These are phyloP conservation scores for Saccharomyces pastorianus DNA, from an alignment of 1,139 yeast species.

Conservation along the genomic window DNA sequence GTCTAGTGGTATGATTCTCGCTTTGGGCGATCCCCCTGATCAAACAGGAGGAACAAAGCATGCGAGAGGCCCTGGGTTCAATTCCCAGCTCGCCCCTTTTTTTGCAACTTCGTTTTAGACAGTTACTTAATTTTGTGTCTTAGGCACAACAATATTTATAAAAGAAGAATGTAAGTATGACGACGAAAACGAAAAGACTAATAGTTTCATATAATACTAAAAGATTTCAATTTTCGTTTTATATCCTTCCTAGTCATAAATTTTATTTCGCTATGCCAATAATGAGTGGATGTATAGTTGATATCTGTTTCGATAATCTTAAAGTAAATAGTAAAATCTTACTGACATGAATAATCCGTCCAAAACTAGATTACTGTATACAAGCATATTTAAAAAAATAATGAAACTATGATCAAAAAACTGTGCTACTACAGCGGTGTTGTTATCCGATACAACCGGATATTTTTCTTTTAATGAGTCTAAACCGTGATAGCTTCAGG, in stretches of 20 bases:
- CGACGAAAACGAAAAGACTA: background rate
- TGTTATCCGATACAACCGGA: background rate
- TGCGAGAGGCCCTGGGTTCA: slow-evolving; percentile 9
- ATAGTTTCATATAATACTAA: too few species aligned
- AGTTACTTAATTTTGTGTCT: too few species aligned
- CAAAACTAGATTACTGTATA: too few species aligned
- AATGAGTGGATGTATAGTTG: background rate
- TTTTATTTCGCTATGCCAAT: background rate
- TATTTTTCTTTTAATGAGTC: background rate
- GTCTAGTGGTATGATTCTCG: slow-evolving; percentile 8
- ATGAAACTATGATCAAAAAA: background rate
- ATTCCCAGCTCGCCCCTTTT: slow-evolving; percentile 9
- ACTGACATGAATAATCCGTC: background rate
- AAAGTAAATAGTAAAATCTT: background rate
- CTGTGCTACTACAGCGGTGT: background rate
- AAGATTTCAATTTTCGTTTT: background rate
- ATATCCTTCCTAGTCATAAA: background rate
- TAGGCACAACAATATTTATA: too few species aligned
- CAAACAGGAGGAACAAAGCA: slow-evolving; percentile 2
- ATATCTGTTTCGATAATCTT: background rate
- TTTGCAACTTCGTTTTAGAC: background rate
- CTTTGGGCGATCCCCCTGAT: slow-evolving; percentile 4
- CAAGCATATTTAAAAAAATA: too few species aligned
- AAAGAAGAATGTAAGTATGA: too few species aligned
- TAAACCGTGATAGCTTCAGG: background rate